These are phyloP conservation scores for Aspergillus puulaauensis DNA, from an alignment of 2,329 filamentous ascomycete species.

Conservation along the genomic window DNA sequence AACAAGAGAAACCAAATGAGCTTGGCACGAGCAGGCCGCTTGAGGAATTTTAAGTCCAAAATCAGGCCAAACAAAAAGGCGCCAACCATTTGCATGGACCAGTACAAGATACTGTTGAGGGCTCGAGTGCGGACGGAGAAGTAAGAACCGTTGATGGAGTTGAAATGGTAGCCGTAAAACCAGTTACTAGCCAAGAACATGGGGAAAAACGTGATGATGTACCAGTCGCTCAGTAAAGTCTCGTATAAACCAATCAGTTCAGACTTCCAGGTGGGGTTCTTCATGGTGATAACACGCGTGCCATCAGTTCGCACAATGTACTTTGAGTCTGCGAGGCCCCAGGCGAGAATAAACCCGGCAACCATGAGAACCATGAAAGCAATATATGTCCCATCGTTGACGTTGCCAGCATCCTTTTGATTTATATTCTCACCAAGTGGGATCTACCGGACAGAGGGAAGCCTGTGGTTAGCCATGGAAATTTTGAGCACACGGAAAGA, in stretches of 20 bases:
- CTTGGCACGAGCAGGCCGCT: conserved; percentile 68
- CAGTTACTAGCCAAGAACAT: conserved; percentile 80
- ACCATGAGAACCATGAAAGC: conserved; percentile 84
- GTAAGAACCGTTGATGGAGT: conserved; percentile 66
- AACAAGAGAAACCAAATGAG: conserved; percentile 62
- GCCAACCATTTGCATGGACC: conserved; percentile 73
- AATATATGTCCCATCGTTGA: conserved; percentile 76
- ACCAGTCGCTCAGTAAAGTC: conserved; percentile 68
- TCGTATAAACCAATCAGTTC: conserved; percentile 76
- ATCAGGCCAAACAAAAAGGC: conserved; percentile 70
- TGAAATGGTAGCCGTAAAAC: conserved; percentile 80
- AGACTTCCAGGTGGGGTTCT: conserved; percentile 81
- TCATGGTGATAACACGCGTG: conserved; percentile 80
- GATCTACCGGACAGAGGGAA: conserved; percentile 27
- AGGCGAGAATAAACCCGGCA: conserved; percentile 66
- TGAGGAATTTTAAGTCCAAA: conserved; percentile 61
- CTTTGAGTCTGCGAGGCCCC: conserved; percentile 69
- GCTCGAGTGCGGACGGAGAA: conserved; percentile 74
- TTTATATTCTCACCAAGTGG: conserved; percentile 50
- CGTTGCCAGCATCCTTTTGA: conserved; percentile 33
- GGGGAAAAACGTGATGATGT: conserved; percentile 73
- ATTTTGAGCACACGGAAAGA: background rate
- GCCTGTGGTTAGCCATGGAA: background rate
- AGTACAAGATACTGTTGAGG: conserved; percentile 80
- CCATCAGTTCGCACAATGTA: conserved; percentile 75